Base-by-base conservation (phyloP, 805 yeast genomes). In the Nakazawaea siamensis region DNA sequence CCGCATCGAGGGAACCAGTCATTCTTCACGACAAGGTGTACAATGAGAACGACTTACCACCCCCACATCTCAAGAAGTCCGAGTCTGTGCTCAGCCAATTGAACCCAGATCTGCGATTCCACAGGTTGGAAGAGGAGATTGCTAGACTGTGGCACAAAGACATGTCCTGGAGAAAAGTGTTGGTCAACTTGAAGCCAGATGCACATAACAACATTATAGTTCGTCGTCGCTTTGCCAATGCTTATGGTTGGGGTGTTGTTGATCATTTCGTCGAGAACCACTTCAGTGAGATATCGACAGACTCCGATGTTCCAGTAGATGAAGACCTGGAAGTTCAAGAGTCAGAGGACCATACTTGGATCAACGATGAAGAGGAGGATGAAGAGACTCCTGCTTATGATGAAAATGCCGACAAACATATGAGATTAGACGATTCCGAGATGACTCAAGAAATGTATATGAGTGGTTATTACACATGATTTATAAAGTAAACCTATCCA, bases 181-280 rank as follows among this genome's bases (percentile, higher is more conserved):
- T 92, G 18, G 95, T 88, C 1, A 76, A 76, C 28, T 59, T 92
- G 43, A 72, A 76, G 43, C 96, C 97, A 0, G 98, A 90, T 54
- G 96, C 98, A 0, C 98, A 90, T 51, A 90, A 90, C 49, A 90
- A 87, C 49, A 87, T 92, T 19, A 68, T 85, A 18, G 97, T 90
- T 1, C 64, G 98, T 43, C 67, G 98, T 45, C 61, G 84, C 42
- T 92, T 84, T 62, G 80, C 94, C 5, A 90, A 90, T 57, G 92
- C 96, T 0, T 88, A 80, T 57, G 98, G 98, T 2, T 86, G 96
- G 92, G 85, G 83, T 1, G 95, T 86, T 0, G 66, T 90, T n/a
- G 80, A 79, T 29, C 95, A 90, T 54, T 48, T 88, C 44, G 83
- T 81, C 1, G 63, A 70, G 12, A 70, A 73, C 36, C 92, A 83